phyloP scores from a whole-genome alignment of 331 rosid species.

The Saraca asoca region DNA sequence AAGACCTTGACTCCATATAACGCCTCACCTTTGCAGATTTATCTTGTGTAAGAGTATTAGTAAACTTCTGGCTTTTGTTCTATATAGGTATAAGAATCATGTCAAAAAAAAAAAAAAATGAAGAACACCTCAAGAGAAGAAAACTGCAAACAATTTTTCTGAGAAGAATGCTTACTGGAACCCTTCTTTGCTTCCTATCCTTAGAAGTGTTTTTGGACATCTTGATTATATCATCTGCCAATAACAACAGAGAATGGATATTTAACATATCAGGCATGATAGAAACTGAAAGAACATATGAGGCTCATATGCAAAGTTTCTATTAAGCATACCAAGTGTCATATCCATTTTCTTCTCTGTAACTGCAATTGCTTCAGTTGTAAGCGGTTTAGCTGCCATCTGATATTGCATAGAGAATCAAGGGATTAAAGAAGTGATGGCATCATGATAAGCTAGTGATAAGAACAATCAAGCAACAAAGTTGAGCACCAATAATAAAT shows the following conservation, averaged over 20 bases:
- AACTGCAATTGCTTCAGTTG: constrained; percentile 75
- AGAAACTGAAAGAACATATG: background rate
- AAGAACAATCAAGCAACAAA: background rate
- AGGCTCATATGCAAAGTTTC: background rate
- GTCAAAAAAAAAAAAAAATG: background rate
- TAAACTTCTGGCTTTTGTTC: constrained; percentile 65
- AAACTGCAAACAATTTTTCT: background rate
- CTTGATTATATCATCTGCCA: constrained; percentile 78
- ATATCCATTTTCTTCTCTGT: constrained; percentile 99
- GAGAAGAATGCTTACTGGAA: constrained; percentile 47
- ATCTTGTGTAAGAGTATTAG: constrained; percentile 57
- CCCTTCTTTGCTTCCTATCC: constrained; percentile 50
- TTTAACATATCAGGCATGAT: background rate
- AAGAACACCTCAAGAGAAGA: background rate
- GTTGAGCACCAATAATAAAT: constrained; percentile 4
- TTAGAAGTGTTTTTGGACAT: constrained; percentile 59
- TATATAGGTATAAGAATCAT: constrained; percentile 28
- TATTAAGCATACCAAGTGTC: constrained; percentile 60
- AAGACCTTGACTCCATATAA: constrained; percentile 72
- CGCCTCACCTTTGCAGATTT: constrained; percentile 55
- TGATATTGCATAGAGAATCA: constrained; percentile 18
- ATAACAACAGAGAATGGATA: background rate
- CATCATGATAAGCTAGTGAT: background rate
- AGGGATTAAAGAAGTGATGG: background rate
- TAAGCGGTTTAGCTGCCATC: constrained; percentile 86